A percentile compares a stretch with the other conserved stretches of the same genome.
Evolutionary conservation across 768 basidiomycete species (phyloP).

Genomic region (Mrakia frigida): DNA sequence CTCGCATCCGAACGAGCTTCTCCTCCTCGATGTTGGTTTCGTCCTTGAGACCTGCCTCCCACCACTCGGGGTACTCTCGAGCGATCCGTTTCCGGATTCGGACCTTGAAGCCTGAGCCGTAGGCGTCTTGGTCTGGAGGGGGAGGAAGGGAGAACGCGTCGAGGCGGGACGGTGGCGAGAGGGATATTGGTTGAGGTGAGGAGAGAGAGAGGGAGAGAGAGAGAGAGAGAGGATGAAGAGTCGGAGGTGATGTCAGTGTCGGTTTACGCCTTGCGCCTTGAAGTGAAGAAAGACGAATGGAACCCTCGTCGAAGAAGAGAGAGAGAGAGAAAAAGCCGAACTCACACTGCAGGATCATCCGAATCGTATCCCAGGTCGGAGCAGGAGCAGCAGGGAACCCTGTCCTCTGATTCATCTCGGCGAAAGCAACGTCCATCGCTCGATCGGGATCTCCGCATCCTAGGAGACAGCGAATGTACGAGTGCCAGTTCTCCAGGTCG

Average conservation of each 20-base stretch:
- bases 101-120: not conserved
- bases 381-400: slow-evolving; percentile 23
- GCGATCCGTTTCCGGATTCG: not conserved
- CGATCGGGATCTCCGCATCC: slow-evolving; percentile 8
- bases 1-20: not conserved
- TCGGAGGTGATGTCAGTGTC: too few species aligned
- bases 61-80: not conserved
- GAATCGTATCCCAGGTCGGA: slow-evolving; percentile 25
- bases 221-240: not conserved
- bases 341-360: slow-evolving; percentile 12
- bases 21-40: not conserved
- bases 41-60: not conserved
- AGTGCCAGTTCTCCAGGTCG: slow-evolving; percentile 28
- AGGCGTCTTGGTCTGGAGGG: not conserved
- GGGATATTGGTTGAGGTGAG: too few species aligned
- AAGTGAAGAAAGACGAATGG: too few species aligned
- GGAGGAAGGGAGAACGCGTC: not conserved
- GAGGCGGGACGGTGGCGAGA: too few species aligned
- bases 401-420: slow-evolving; percentile 22
- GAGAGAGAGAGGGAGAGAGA: not conserved
- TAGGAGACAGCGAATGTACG: slow-evolving; percentile 17
- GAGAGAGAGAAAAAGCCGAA: not conserved
- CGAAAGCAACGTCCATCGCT: not conserved
- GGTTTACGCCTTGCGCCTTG: too few species aligned
- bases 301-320: not conserved